phyloP scores from a whole-genome alignment of 139 green algal genomes.

The Tetradesmus obliquus region DNA sequence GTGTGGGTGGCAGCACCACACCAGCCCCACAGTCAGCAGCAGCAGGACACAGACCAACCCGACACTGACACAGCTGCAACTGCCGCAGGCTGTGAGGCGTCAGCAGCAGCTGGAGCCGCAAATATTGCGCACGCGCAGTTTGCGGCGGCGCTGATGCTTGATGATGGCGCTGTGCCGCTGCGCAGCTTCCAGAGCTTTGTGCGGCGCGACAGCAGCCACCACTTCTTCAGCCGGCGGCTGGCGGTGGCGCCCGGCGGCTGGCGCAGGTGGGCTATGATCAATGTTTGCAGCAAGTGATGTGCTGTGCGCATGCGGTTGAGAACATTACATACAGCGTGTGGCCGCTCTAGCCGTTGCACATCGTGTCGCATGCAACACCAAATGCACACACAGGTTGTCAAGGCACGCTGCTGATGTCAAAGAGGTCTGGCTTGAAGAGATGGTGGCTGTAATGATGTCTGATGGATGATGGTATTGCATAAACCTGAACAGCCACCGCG shows the following conservation, averaged over 20 bases:
- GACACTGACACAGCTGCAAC: neutral
- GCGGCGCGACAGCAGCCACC: constrained; percentile 36
- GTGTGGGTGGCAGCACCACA: constrained; percentile 48
- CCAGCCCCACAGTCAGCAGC: neutral
- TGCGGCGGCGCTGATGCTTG: constrained; percentile 26
- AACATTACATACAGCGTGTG: neutral
- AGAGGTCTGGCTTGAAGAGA: neutral
- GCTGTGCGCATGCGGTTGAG: neutral
- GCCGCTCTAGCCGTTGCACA: neutral
- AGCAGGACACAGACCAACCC: neutral
- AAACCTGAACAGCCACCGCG: constrained; percentile 5
- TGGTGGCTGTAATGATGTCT: neutral
- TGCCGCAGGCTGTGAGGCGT: neutral
- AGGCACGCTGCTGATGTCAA: neutral
- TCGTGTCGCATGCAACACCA: neutral
- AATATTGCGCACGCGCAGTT: neutral
- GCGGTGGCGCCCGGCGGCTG: neutral
- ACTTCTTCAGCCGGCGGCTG: constrained; percentile 35
- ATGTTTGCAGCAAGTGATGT: too few relatives aligned
- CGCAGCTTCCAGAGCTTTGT: constrained; percentile 46
- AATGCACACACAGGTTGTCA: too few relatives aligned
- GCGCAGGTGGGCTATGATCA: neutral
- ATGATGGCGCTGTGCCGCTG: constrained; percentile 32
- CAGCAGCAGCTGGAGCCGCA: neutral
- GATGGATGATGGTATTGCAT: too few relatives aligned